Conservation (phyloP, 345 rosid species). For the Noccaea bulbosa region DNA sequence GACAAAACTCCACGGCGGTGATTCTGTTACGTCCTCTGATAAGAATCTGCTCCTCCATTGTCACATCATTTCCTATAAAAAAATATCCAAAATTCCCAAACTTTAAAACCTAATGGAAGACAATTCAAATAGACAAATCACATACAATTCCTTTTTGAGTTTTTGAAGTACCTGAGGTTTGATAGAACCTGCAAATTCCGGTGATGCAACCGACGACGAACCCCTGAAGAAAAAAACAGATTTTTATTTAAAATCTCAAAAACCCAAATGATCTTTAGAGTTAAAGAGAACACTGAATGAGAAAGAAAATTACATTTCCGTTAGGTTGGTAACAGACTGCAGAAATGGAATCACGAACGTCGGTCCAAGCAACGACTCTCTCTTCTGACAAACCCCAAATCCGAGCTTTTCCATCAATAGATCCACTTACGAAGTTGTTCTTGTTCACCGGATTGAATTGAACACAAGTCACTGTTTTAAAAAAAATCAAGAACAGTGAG, state of each 20-base stretch:
- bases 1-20: constrained; percentile 70
- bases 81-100: neutral
- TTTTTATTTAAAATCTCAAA: neutral
- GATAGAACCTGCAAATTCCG: constrained; percentile 76
- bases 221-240: constrained; percentile 54
- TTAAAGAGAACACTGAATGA: neutral
- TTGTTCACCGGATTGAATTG: constrained; percentile 78
- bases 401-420: constrained; percentile 92
- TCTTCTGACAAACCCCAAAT: constrained; percentile 76
- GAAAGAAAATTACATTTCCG: constrained; percentile 59
- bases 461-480: constrained; percentile 79
- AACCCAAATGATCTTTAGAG: neutral
- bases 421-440: constrained; percentile 80
- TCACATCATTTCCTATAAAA: constrained; percentile 49
- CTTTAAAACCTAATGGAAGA: neutral
- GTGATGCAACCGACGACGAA: constrained; percentile 68
- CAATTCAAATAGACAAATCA: neutral
- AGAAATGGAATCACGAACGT: constrained; percentile 67
- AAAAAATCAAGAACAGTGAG: constrained; percentile 17
- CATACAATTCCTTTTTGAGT: neutral
- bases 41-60: constrained; percentile 54
- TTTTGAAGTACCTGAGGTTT: constrained; percentile 50
- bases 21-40: constrained; percentile 63
- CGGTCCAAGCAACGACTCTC: constrained; percentile 82
- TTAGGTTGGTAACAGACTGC: constrained; percentile 74